Conservation (phyloP, 345 rosid genomes). For the Rhizophora mangle region DNA sequence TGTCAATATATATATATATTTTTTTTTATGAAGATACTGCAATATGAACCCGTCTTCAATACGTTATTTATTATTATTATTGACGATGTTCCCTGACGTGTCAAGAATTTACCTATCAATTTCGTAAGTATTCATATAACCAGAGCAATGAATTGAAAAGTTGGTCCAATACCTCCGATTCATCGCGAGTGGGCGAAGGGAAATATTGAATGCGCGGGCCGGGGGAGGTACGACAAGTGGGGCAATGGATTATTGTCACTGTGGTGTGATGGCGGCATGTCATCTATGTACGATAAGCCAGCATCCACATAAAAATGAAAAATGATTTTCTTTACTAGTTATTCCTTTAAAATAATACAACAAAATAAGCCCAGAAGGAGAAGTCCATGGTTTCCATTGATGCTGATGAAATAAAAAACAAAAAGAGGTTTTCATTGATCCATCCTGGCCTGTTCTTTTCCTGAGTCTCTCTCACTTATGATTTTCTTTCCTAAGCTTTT, state of each 20-base stretch:
- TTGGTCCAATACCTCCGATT: background rate
- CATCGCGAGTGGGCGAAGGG: background rate
- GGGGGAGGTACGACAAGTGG: too few species aligned
- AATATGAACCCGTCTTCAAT: too few species aligned
- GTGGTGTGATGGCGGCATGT: background rate
- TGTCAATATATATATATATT: too few species aligned
- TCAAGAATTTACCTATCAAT: too few species aligned
- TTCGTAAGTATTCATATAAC: too few species aligned
- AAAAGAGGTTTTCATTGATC: too few species aligned
- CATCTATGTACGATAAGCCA: constrained; percentile 9
- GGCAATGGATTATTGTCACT: background rate
- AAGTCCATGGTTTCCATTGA: too few species aligned
- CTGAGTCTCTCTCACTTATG: background rate
- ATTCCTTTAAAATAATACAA: background rate
- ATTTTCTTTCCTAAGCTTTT: background rate
- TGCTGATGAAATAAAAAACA: too few species aligned
- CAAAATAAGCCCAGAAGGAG: background rate
- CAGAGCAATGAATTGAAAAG: too few species aligned
- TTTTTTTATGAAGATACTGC: too few species aligned
- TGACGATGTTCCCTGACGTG: too few species aligned
- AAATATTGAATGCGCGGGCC: background rate
- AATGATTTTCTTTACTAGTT: background rate
- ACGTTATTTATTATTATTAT: too few species aligned
- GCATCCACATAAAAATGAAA: background rate
- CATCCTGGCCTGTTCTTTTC: background rate